Conservation (phyloP, 495 filamentous ascomycete genomes). For the Aspergillus hancockii region DNA sequence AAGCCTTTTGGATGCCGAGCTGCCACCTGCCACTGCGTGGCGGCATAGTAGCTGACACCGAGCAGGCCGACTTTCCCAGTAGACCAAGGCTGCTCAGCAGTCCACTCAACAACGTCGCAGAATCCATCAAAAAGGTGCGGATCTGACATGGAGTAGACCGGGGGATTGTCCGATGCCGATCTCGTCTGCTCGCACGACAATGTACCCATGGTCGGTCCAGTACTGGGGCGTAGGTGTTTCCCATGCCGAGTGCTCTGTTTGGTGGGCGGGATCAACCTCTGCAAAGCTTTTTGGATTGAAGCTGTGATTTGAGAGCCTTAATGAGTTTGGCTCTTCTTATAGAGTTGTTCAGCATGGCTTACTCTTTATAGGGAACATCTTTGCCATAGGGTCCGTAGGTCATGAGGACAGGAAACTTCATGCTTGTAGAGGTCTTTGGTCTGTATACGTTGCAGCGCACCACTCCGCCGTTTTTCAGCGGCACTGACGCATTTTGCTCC, state of each 20-base stretch:
- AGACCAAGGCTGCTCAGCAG: slow-evolving; percentile 59
- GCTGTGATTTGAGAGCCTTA: no score
- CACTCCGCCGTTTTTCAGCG: neutral
- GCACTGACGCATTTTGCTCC: neutral
- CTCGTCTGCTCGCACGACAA: slow-evolving; percentile 54
- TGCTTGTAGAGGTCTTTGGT: slow-evolving; percentile 1
- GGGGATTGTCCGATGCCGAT: slow-evolving; percentile 53
- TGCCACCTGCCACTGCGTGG: slow-evolving; percentile 63
- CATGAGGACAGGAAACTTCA: slow-evolving; percentile 48
- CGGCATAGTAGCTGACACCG: slow-evolving; percentile 65
- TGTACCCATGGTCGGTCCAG: slow-evolving; percentile 55
- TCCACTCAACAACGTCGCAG: slow-evolving; percentile 55
- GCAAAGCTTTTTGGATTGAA: slow-evolving; percentile 44
- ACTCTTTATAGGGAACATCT: slow-evolving; percentile 51
- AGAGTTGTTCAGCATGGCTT: slow-evolving; percentile 5
- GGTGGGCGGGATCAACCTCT: slow-evolving; percentile 47
- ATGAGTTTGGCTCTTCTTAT: neutral
- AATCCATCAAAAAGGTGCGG: slow-evolving; percentile 46
- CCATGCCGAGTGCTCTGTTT: slow-evolving; percentile 50
- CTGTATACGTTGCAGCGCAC: slow-evolving; percentile 11
- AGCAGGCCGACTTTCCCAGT: slow-evolving; percentile 63
- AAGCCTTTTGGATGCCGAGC: slow-evolving; percentile 60
- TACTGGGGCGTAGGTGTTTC: slow-evolving; percentile 56
- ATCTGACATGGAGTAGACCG: slow-evolving; percentile 50
- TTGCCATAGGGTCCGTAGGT: slow-evolving; percentile 63